Conservation (phyloP, 176 grass and related monocot species). For the Ananas comosus region DNA sequence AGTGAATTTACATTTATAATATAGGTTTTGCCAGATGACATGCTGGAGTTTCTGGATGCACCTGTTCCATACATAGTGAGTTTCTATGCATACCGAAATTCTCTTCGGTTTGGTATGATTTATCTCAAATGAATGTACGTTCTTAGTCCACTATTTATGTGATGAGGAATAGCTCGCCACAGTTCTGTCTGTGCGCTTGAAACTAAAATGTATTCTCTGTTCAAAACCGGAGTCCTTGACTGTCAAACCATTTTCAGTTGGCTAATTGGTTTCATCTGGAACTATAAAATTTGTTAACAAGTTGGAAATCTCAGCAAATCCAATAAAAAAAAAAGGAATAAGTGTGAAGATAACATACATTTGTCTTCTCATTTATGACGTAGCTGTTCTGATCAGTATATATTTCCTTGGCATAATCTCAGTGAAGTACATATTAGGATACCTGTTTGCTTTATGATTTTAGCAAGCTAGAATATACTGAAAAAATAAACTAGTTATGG, state of each 20-base stretch:
- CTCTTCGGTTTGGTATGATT: neutral
- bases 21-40: conserved; percentile 89
- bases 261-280: too few species aligned
- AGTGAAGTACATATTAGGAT: neutral
- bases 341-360: neutral
- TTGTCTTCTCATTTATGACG: neutral
- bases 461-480: too few species aligned
- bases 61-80: conserved; percentile 98
- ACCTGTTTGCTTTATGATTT: too few species aligned
- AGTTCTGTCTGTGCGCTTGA: neutral
- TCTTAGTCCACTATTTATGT: neutral
- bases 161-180: neutral
- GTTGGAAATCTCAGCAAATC: too few species aligned
- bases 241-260: too few species aligned
- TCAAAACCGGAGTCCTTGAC: too few species aligned
- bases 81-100: conserved; percentile 19
- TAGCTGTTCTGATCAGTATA: neutral
- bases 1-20: conserved; percentile 10
- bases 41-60: conserved; percentile 95
- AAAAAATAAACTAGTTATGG: neutral
- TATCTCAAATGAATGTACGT: neutral
- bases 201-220: too few species aligned
- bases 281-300: too few species aligned
- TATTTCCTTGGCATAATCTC: neutral
- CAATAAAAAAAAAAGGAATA: too few species aligned